Conservation (phyloP, 495 filamentous ascomycete species). For the Penicillium silybi region DNA sequence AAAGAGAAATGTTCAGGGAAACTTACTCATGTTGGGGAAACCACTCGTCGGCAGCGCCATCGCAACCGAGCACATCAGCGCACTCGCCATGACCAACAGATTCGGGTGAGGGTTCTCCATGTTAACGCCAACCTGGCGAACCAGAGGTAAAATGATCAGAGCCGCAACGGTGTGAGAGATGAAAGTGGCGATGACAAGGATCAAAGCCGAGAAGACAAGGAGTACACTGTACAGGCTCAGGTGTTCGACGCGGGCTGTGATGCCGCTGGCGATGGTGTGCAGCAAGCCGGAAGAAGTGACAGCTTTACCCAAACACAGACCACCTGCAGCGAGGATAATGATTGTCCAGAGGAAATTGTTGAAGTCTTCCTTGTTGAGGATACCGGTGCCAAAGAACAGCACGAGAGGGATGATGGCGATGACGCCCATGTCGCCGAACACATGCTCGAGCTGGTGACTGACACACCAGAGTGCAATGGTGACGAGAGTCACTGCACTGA, state of each 20-base stretch:
- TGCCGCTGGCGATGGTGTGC: constrained; percentile 74
- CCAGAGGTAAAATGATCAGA: constrained; percentile 89
- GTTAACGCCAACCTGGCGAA: constrained; percentile 73
- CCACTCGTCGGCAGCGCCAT: constrained; percentile 95
- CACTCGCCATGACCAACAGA: constrained; percentile 82
- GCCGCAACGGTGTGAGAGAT: constrained; percentile 98
- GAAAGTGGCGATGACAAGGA: constrained; percentile 92
- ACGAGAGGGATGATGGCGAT: constrained; percentile 95
- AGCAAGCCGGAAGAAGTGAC: constrained; percentile 92
- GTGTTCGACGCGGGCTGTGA: constrained; percentile 68
- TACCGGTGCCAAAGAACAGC: constrained; percentile 93
- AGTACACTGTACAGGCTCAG: constrained; percentile 84
- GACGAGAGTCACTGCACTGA: constrained; percentile 73
- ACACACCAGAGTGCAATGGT: constrained; percentile 94
- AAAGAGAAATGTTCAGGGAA: not conserved
- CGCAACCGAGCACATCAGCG: constrained; percentile 63
- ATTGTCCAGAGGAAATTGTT: constrained; percentile 99
- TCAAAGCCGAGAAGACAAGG: constrained; percentile 79
- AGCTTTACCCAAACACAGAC: constrained; percentile 87
- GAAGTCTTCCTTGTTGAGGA: constrained; percentile 98
- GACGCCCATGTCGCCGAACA: constrained; percentile 98
- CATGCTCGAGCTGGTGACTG: constrained; percentile 76
- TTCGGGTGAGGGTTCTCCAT: constrained; percentile 93
- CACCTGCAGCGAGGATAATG: constrained; percentile 95
- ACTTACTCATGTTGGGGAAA: constrained; percentile 99